phyloP scores from a whole-genome alignment of 2,329 filamentous ascomycete genomes.

The Colletotrichum sansevieriae region DNA sequence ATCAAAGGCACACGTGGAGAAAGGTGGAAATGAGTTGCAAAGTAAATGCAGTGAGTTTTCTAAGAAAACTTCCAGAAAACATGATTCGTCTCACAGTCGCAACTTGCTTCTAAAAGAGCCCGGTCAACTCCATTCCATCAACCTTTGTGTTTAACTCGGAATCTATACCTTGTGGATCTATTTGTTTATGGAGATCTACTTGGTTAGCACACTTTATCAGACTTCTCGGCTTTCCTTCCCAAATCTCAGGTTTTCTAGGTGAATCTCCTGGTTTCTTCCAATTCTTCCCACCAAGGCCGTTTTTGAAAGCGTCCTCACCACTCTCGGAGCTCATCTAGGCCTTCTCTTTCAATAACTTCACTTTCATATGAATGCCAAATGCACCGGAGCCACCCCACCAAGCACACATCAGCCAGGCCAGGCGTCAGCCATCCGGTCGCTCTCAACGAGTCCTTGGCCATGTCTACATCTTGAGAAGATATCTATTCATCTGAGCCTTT shows the following conservation, averaged over 20 bases:
- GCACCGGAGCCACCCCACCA: slow-evolving; percentile 42
- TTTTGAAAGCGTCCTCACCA: slow-evolving; percentile 43
- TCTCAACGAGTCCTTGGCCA: slow-evolving; percentile 32
- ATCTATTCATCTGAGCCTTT: slow-evolving; percentile 27
- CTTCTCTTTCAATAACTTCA: slow-evolving; percentile 38
- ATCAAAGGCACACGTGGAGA: too few species aligned
- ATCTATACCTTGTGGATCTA: too few species aligned
- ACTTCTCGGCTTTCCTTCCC: slow-evolving; percentile 13
- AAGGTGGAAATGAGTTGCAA: too few species aligned
- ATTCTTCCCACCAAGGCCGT: slow-evolving; percentile 43
- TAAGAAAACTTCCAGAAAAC: too few species aligned
- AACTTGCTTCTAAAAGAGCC: too few species aligned
- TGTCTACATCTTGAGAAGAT: slow-evolving; percentile 38
- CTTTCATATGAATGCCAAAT: slow-evolving; percentile 41
- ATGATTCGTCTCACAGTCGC: too few species aligned
- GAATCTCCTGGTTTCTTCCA: slow-evolving; percentile 41
- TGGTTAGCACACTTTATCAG: not conserved
- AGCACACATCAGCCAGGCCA: slow-evolving; percentile 42
- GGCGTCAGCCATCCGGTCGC: slow-evolving; percentile 44
- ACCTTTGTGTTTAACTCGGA: too few species aligned
- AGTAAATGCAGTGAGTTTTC: too few species aligned
- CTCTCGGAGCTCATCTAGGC: slow-evolving; percentile 31
- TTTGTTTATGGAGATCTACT: too few species aligned
- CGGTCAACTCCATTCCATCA: too few species aligned
- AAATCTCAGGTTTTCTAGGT: slow-evolving; percentile 7